phyloP scores from a whole-genome alignment of 2,329 filamentous ascomycete genomes.

The Ciborinia camelliae region DNA sequence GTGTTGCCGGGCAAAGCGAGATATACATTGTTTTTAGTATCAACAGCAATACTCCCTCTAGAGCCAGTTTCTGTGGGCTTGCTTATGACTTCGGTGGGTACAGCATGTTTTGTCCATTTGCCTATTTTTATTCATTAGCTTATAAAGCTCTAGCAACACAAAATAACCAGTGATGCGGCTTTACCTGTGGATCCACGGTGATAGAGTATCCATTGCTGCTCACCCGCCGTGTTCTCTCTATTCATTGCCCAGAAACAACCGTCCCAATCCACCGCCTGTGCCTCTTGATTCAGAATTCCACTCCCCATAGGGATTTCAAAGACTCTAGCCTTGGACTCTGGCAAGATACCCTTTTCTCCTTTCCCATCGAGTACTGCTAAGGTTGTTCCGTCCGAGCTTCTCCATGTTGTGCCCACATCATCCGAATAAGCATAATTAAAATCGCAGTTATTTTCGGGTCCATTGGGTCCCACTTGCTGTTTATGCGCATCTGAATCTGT shows the following conservation, averaged over 20 bases:
- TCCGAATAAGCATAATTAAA: slow-evolving; percentile 32
- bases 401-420: slow-evolving; percentile 29
- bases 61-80: slow-evolving; percentile 28
- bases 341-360: slow-evolving; percentile 22
- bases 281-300: slow-evolving; percentile 32
- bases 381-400: slow-evolving; percentile 22
- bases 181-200: slow-evolving; percentile 24
- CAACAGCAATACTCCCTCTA: slow-evolving; percentile 29
- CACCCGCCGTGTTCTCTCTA: slow-evolving; percentile 23
- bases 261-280: slow-evolving; percentile 27
- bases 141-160: background rate
- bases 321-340: slow-evolving; percentile 23
- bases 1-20: slow-evolving; percentile 30
- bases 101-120: slow-evolving; percentile 24
- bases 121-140: slow-evolving; percentile 21
- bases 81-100: slow-evolving; percentile 18
- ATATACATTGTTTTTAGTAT: slow-evolving; percentile 24
- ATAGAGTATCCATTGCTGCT: slow-evolving; percentile 30
- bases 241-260: slow-evolving; percentile 31
- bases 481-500: slow-evolving; percentile 28
- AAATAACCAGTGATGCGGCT: background rate
- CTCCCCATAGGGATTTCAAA: slow-evolving; percentile 32
- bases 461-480: slow-evolving; percentile 33
- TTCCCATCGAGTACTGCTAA: slow-evolving; percentile 22
- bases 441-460: slow-evolving; percentile 32